Evolutionary conservation across 176 grass and related monocot genomes (phyloP), one percentile per base, ranked within the genome.

Genomic region (Guadua angustifolia): DNA sequence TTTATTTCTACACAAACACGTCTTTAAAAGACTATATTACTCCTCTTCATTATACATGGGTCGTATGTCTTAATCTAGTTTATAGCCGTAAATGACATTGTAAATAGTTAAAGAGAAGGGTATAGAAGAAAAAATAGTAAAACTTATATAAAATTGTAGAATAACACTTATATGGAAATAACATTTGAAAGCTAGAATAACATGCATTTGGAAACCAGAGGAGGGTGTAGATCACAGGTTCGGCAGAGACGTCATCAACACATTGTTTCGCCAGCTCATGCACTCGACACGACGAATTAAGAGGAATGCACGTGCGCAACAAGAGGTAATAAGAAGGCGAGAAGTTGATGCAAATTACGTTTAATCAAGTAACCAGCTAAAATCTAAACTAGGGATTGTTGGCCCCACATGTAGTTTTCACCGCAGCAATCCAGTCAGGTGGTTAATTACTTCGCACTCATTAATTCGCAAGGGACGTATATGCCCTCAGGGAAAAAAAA

Each of bases 281-380:
- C 51, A 29, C 15, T 66, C 50, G 39, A 71, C 22, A 59, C 7
- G 49, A 16, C 6, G 6, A 42, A 77, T 15, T 15, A 43, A 63
- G 33, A 35, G 12, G 55, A 69, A 71, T 63, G 64, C 56, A 79
- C 18, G 0, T 56, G 19, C 15, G 58, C 67, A 84, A 79, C 56
- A 78, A 64, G 9, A 45, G 25, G 17, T 55, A 59, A 46, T 15
- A 88, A 74, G 29, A 79, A 5, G 67, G 21, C 4, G 8, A 88
- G 52, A 76, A 81, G 9, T 61, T 77, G 22, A 56, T 72, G 65
- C 33, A 56, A 63, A 17, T 56, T 21, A 56, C 6, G 52, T 72
- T 83, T 65, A 71, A 45, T 77, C 40, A 26, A 76, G n/a, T 83
- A 72, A 83, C 64, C n/a, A 45, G 65, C 16, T 24, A 64, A 43